Evolutionary conservation across 179 eudicot species (phyloP).

Genomic region (Patellifolia procumbens): DNA sequence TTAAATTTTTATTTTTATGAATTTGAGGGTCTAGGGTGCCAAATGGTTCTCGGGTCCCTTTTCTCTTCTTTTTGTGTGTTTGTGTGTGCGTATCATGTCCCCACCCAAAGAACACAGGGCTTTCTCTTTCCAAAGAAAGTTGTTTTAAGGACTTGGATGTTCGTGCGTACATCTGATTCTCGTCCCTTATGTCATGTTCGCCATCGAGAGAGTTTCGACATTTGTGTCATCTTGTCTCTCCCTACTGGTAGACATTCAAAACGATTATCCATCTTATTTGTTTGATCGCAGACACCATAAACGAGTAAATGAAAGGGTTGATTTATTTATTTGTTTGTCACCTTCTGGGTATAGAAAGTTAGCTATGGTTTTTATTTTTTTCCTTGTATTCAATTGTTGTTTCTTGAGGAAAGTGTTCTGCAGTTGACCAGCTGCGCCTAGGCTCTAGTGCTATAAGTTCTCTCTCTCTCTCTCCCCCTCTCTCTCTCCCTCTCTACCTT

Average conservation of each 20-base stretch:
- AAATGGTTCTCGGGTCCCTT: background rate
- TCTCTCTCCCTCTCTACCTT: too few relatives aligned
- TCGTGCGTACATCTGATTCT: background rate
- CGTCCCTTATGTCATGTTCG: background rate
- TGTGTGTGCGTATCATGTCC: background rate
- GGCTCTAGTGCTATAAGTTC: too few relatives aligned
- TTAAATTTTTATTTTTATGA: background rate
- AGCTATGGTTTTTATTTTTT: too few relatives aligned
- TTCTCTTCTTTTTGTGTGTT: too few relatives aligned
- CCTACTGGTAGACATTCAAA: background rate
- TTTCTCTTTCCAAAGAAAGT: background rate
- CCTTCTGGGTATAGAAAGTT: too few relatives aligned
- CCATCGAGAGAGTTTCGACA: background rate
- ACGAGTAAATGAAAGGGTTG: background rate
- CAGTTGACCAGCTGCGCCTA: too few relatives aligned
- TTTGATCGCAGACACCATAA: background rate
- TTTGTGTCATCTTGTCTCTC: constrained; percentile 5
- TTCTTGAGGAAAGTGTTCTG: too few relatives aligned
- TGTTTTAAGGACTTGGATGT: background rate
- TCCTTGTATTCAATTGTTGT: too few relatives aligned
- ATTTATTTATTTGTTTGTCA: too few relatives aligned
- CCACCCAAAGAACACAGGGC: background rate
- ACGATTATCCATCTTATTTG: background rate
- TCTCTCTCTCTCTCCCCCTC: too few relatives aligned
- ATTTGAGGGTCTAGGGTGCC: background rate